phyloP scores from a whole-genome alignment of 73 alveolate genomes.

The Stentor roeselii region DNA sequence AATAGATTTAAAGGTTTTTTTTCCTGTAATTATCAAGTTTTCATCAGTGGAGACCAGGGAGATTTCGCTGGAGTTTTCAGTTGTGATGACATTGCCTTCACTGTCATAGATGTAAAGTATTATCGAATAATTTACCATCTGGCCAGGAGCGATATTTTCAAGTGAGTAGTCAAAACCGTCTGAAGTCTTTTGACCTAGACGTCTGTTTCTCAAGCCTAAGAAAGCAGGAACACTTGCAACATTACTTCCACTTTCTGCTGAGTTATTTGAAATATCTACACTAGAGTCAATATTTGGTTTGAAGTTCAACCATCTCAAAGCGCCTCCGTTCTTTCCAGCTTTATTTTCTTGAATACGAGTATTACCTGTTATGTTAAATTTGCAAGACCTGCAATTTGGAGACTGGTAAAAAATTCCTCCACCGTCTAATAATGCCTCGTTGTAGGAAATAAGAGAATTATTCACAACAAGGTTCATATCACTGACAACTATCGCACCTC shows the following conservation, averaged over 20 bases:
- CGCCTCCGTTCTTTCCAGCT: background rate
- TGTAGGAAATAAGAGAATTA: background rate
- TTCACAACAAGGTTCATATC: background rate
- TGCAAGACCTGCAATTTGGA: background rate
- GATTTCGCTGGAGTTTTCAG: background rate
- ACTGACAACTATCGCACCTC: background rate
- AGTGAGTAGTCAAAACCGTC: background rate
- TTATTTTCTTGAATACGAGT: background rate
- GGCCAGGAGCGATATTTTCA: slow-evolving; percentile 7
- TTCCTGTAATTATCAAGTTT: background rate
- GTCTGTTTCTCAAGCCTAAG: background rate
- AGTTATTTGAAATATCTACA: background rate
- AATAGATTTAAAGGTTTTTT: background rate
- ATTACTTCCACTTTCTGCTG: background rate
- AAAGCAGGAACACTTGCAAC: background rate
- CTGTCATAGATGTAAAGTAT: background rate
- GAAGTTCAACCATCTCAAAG: background rate
- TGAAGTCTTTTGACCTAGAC: background rate
- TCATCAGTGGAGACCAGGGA: background rate
- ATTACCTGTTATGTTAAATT: background rate
- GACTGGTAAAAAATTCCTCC: background rate
- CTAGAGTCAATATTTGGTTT: background rate
- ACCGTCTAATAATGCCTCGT: background rate
- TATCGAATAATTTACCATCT: background rate
- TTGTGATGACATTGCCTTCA: background rate